Conservation (phyloP, 2,329 filamentous ascomycete genomes). For the Alternaria sp. region DNA sequence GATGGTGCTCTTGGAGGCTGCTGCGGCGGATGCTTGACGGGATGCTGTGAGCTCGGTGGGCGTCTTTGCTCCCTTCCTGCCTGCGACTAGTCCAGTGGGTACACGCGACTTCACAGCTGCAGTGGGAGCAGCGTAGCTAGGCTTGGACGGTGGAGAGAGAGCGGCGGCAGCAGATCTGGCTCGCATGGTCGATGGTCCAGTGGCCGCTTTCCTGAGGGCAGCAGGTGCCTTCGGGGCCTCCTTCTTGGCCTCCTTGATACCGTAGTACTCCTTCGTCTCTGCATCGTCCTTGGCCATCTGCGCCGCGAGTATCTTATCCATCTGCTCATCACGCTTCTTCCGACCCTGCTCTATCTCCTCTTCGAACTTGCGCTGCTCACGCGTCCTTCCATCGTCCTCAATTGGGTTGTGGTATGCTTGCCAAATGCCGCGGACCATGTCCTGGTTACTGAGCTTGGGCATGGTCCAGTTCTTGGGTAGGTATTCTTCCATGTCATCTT, state of each 20-base stretch:
- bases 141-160: slow-evolving; percentile 45
- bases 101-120: slow-evolving; percentile 50
- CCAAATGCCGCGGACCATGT: slow-evolving; percentile 60
- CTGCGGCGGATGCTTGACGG: slow-evolving; percentile 67
- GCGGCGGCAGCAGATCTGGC: slow-evolving; percentile 59
- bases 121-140: slow-evolving; percentile 49
- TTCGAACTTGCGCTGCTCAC: slow-evolving; percentile 63
- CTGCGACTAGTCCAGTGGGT: slow-evolving; percentile 41
- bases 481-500: slow-evolving; percentile 74
- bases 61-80: slow-evolving; percentile 50
- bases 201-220: slow-evolving; percentile 24
- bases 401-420: slow-evolving; percentile 61
- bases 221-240: slow-evolving; percentile 28
- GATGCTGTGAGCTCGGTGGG: slow-evolving; percentile 57
- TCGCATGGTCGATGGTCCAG: slow-evolving; percentile 58
- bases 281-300: slow-evolving; percentile 61
- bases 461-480: slow-evolving; percentile 59
- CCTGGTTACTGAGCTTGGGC: slow-evolving; percentile 59
- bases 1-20: slow-evolving; percentile 78
- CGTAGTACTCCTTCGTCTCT: slow-evolving; percentile 50
- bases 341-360: slow-evolving; percentile 53
- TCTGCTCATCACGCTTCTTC: slow-evolving; percentile 68
- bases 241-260: slow-evolving; percentile 34
- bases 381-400: slow-evolving; percentile 71
- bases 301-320: slow-evolving; percentile 70